Evolutionary conservation across 352 stramenopile genomes (phyloP).

Genomic region (Globisporangium orthogonon): DNA sequence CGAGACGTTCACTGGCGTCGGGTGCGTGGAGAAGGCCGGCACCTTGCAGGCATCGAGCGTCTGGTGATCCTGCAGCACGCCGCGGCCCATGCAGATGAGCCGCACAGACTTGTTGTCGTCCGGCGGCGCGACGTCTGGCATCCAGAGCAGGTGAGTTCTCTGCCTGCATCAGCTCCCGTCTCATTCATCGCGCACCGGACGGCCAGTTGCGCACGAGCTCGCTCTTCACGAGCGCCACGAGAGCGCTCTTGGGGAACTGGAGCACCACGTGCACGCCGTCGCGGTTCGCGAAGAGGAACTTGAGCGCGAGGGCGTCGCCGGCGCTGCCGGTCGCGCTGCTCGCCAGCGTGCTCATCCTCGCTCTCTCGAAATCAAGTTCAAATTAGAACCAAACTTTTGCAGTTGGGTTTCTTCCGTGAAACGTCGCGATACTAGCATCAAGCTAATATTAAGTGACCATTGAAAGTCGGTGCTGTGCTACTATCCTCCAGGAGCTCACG

Average conservation of each 20-base stretch:
- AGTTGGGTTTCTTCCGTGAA: no score
- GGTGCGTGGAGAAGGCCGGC: constrained; percentile 91
- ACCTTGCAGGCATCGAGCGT: constrained; percentile 81
- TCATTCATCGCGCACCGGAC: constrained; percentile 15
- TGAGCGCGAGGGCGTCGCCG: constrained; percentile 52
- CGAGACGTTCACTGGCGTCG: constrained; percentile 94
- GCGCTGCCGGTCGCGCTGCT: constrained; percentile 23
- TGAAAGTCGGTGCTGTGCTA: no score
- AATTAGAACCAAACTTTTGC: no score
- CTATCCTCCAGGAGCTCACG: no score
- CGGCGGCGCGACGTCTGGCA: constrained; percentile 34
- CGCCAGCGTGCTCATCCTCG: constrained; percentile 11
- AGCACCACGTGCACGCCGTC: constrained; percentile 69
- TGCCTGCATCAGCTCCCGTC: neutral
- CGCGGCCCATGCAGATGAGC: constrained; percentile 94
- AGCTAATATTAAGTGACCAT: no score
- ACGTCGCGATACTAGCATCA: no score
- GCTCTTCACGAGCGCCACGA: constrained; percentile 56
- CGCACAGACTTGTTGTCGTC: constrained; percentile 67
- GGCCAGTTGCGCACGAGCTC: constrained; percentile 71
- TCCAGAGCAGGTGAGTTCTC: neutral
- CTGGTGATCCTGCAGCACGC: constrained; percentile 87
- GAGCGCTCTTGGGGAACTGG: constrained; percentile 35
- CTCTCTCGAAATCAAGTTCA: neutral
- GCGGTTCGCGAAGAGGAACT: constrained; percentile 84